Evolutionary conservation across 1,284 basidiomycete genomes (phyloP).

Genomic region (Ceratobasidium sp.): DNA sequence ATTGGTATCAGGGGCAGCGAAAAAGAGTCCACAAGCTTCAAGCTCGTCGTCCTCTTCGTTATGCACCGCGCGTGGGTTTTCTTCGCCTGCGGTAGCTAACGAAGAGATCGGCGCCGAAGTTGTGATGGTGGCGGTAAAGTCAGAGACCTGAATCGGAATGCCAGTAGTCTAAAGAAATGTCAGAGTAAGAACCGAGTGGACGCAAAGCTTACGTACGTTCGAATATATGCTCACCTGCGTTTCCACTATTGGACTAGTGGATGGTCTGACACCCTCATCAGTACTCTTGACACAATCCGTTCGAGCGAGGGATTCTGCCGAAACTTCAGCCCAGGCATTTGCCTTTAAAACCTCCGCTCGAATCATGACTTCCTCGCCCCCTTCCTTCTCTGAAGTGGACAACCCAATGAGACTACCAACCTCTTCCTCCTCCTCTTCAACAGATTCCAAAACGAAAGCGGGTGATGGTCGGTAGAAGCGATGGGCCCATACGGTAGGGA

Average conservation of each 20-base stretch:
- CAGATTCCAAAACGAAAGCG: constrained; percentile 39
- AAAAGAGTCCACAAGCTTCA: constrained; percentile 30
- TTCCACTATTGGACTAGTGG: constrained; percentile 5
- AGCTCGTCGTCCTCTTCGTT: constrained; percentile 31
- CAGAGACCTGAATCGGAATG: not conserved
- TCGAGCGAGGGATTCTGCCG: not conserved
- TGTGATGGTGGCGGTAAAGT: not conserved
- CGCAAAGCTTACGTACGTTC: constrained; percentile 10
- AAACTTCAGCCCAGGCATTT: not conserved
- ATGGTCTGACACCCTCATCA: not conserved
- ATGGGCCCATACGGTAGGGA: too few species aligned
- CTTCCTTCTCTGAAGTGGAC: too few species aligned
- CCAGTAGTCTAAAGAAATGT: not conserved
- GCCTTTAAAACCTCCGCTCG: too few species aligned
- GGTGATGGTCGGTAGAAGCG: constrained; percentile 15
- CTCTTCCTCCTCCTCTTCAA: constrained; percentile 39
- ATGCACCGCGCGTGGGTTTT: not conserved
- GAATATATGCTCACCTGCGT: not conserved
- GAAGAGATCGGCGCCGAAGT: not conserved
- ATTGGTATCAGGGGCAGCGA: constrained; percentile 22
- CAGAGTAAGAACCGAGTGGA: not conserved
- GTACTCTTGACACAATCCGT: not conserved
- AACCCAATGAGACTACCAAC: too few species aligned
- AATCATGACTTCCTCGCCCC: too few species aligned
- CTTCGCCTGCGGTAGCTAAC: not conserved